A percentile compares a stretch with the other conserved stretches of the same genome.
These are phyloP conservation scores for Pichia terricola DNA, from an alignment of 1,139 yeast species.

Conservation along the genomic window DNA sequence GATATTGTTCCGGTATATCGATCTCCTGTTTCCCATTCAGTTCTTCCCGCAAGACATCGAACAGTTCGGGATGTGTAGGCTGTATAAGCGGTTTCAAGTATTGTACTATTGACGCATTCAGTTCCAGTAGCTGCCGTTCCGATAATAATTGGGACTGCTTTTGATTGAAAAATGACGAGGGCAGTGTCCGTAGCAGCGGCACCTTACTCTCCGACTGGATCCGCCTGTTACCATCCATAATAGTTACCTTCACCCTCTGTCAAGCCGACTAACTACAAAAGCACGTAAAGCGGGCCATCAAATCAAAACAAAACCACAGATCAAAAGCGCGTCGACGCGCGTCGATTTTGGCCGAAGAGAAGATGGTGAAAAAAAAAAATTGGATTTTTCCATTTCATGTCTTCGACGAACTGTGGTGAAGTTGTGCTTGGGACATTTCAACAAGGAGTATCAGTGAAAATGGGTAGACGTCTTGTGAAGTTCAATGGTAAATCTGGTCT, in stretches of 20 bases:
- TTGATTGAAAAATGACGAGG: constrained; percentile 3
- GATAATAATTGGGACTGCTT: constrained; percentile 4
- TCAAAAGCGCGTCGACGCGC: no score
- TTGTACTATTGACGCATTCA: constrained; percentile 12
- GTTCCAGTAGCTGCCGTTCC: constrained; percentile 10
- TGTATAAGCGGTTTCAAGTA: constrained; percentile 10
- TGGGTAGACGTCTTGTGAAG: constrained; percentile 45
- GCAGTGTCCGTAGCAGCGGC: constrained; percentile 3
- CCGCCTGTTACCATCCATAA: background rate
- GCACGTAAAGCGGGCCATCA: no score
- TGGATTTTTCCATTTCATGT: no score
- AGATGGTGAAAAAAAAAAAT: no score
- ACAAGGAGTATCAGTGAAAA: constrained; percentile 10
- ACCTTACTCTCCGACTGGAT: constrained; percentile 6
- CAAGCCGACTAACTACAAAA: no score
- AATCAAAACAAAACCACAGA: no score
- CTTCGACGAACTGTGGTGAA: no score
- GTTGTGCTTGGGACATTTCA: no score
- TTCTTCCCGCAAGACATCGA: no score
- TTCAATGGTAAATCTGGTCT: constrained; percentile 73
- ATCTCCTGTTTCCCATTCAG: background rate
- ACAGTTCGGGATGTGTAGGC: background rate
- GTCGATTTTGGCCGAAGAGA: no score
- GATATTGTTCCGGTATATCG: constrained; percentile 32
- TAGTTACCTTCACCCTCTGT: no score